These are phyloP conservation scores for Xerocomus brunneocitrinus DNA, from an alignment of 768 basidiomycete species.

Conservation along the genomic window DNA sequence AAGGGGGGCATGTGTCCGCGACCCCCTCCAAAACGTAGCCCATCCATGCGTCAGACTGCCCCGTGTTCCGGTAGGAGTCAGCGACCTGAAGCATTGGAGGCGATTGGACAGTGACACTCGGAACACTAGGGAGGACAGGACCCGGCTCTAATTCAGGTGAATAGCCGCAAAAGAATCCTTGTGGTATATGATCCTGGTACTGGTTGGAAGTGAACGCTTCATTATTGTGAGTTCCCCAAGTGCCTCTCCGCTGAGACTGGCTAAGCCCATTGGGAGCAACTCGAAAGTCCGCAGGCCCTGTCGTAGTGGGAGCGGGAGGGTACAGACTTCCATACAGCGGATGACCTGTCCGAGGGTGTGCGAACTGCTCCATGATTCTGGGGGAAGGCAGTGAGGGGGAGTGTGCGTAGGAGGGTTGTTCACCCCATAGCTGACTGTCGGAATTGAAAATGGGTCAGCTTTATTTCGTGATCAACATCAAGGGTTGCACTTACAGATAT, in stretches of 20 bases:
- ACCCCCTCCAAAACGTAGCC: neutral
- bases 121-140: neutral
- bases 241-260: neutral
- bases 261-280: neutral
- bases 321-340: neutral
- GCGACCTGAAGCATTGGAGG: neutral
- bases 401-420: neutral
- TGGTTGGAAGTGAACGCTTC: neutral
- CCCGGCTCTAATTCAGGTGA: neutral
- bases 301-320: neutral
- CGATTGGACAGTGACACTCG: neutral
- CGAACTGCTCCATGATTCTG: neutral
- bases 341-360: neutral
- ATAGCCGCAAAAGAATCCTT: neutral
- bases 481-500: conserved; percentile 1
- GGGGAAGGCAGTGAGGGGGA: neutral
- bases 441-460: neutral
- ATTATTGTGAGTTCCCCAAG: neutral
- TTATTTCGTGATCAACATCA: neutral
- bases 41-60: neutral
- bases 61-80: neutral
- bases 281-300: neutral
- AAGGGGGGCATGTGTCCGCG: neutral
- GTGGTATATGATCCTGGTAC: neutral
- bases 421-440: neutral